Percentiles rank a stretch among this genome's conserved stretches.
These are phyloP conservation scores for Cucurbita moschata DNA, from an alignment of 306 rosid genomes.

Conservation along the genomic window DNA sequence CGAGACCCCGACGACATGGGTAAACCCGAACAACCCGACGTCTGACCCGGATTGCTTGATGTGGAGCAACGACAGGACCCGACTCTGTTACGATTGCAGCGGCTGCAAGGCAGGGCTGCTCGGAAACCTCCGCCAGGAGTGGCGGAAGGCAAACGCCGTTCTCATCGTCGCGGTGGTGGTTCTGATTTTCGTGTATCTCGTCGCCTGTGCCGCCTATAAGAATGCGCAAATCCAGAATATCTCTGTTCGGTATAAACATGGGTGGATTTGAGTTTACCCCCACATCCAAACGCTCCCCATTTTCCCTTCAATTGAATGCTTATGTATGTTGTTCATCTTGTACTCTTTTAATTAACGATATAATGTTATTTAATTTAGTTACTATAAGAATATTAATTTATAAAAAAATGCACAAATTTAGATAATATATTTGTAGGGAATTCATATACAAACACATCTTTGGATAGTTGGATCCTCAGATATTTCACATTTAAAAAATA, in stretches of 20 bases:
- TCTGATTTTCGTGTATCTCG: slow-evolving; percentile 57
- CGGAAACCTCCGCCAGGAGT: slow-evolving; percentile 66
- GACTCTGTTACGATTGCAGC: slow-evolving; percentile 63
- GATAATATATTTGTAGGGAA: too few species aligned
- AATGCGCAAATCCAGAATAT: slow-evolving; percentile 75
- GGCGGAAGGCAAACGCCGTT: slow-evolving; percentile 66
- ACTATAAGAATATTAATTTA: too few species aligned
- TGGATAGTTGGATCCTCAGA: too few species aligned
- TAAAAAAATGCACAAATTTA: too few species aligned
- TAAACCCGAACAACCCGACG: slow-evolving; percentile 41
- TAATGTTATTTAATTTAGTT: too few species aligned
- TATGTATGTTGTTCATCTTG: neutral
- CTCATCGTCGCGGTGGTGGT: slow-evolving; percentile 58
- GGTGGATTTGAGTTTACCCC: slow-evolving; percentile 34
- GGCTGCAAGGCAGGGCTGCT: slow-evolving; percentile 77
- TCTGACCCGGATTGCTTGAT: slow-evolving; percentile 53
- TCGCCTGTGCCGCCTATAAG: slow-evolving; percentile 83
- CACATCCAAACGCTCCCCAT: slow-evolving; percentile 5
- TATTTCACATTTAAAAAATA: too few species aligned
- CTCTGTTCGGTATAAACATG: slow-evolving; percentile 58
- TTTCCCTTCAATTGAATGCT: neutral
- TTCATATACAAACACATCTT: too few species aligned
- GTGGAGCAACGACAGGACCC: slow-evolving; percentile 74
- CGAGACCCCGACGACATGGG: slow-evolving; percentile 65
- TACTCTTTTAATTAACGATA: too few species aligned